Base-by-base conservation (phyloP, 495 filamentous ascomycete species). In the Friedmanniomyces simplex region DNA sequence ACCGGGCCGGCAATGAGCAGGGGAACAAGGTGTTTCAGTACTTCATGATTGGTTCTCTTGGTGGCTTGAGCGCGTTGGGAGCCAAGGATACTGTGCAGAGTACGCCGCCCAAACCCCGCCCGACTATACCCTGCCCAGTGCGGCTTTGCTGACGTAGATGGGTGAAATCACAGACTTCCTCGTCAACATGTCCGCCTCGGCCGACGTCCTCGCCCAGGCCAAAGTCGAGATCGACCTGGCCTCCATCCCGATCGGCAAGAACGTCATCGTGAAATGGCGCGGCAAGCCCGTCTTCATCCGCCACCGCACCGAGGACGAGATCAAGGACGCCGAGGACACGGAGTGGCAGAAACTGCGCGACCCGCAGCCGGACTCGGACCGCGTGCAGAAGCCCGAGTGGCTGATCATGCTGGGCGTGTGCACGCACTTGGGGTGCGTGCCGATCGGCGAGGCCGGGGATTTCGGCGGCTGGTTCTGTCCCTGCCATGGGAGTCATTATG, bases 271-370 rank as follows among this genome's bases (percentile, higher is more conserved):
- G 81, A 99, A 99, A 80, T 99, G 94, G 94, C 86, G 94, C 77
- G 94, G 94, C 70, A 99, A 99, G 84, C 94, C 94, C 72, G 88
- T 99, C 73, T 97, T 99, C 82, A 90, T 99, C 83, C 91, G 94
- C 71, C 94, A 99, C 84, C 89, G 94, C 63, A 99, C 94, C 36
- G 72, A 77, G 39, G 78, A 76, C 55, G 82, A 84, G 67, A 79
- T 84, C 63, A 71, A 80, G 57, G 80, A 82, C 6, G 71, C 74
- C 30, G 78, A 82, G 60, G 76, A 75, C 45, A 71, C 69, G 25
- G 74, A 79, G 65, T 82, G 91, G 75, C 73, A 85, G 67, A 69
- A 76, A 55, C 77, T 99, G 65, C 82, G 94, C 74, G 93, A 99
- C 74, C 94, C 93, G 58, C 82, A 99, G 73, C 57, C 83, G 63